Percentiles rank a stretch among this genome's conserved stretches.
phyloP scores from a whole-genome alignment of 495 filamentous ascomycete species.

The Lasiosphaeria ovina region DNA sequence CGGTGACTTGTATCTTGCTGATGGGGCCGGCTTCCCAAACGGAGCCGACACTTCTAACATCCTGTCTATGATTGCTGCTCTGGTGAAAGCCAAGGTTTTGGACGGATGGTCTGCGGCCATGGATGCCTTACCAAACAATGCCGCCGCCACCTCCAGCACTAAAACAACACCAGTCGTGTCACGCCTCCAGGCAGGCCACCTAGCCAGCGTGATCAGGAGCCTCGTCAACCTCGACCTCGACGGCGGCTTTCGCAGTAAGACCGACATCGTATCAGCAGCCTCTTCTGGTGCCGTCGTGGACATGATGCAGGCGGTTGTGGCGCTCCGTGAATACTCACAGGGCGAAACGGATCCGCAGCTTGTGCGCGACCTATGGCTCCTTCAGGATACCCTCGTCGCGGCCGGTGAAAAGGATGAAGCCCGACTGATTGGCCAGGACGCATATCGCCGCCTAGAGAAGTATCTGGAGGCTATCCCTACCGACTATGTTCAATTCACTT shows the following conservation, averaged over 20 bases:
- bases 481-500: not conserved
- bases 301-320: not conserved
- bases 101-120: not conserved
- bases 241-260: not conserved
- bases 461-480: not conserved
- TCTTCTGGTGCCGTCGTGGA: not conserved
- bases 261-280: not conserved
- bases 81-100: not conserved
- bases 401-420: not conserved
- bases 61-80: not conserved
- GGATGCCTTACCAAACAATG: not conserved
- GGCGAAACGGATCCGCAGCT: slow-evolving; percentile 1
- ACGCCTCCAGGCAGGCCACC: not conserved
- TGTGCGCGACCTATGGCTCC: not conserved
- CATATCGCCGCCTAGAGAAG: not conserved
- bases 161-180: not conserved
- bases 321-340: not conserved
- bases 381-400: not conserved
- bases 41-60: not conserved
- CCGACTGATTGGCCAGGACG: not conserved
- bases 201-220: not conserved
- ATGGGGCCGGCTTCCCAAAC: not conserved
- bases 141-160: not conserved
- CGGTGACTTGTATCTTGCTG: not conserved
- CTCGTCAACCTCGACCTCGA: not conserved